Evolutionary conservation across 805 yeast species (phyloP), one percentile per base, ranked within the genome.

Genomic region (Saccharomycopsis sp.): DNA sequence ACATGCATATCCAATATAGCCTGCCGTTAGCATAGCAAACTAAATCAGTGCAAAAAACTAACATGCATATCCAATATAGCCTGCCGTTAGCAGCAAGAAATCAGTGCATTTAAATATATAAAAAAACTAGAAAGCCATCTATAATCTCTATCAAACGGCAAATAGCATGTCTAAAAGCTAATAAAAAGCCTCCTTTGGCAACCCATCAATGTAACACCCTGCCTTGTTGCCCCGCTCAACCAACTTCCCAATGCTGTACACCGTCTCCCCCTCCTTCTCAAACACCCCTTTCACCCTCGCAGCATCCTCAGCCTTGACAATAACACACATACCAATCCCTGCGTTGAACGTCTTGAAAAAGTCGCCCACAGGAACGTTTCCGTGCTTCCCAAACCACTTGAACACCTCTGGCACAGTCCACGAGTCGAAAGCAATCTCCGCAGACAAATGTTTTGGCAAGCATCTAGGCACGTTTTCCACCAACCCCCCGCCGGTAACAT

Each of bases 401-500:
- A 94, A 94, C 44, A 94, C 90, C 40, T 79, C 85, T 44, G 96
- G 96, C 37, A 94, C 84, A 63, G 82, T 81, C 97, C 98, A 92
- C 8, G 81, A 74, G 57, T 73, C 74, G 69, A 87, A 84, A 70
- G 92, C 97, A 54, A 94, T 81, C 63, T 76, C 77, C 14, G 97
- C 99, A 66, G 85, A 84, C 61, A 94, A 75, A 65, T 82, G 72
- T 58, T 81, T 73, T 59, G 99, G 99, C 61, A 94, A 77, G 18
- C 96, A 94, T 70, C 99, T 83, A 56, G 99, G 99, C 59, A 92
- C 84, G 72, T 94, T 94, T 73, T 94, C 99, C 29, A 94, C 85
- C 56, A 94, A 78, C 55, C 99, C 99, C 71, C 99, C 99, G 61
- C 99, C 99, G 23, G 99, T 94, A 67, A 94, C 94, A 68, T 94